Percentiles rank a stretch among this genome's conserved stretches.
phyloP scores from a whole-genome alignment of 805 yeast genomes.

The Hanseniaspora lachancei region DNA sequence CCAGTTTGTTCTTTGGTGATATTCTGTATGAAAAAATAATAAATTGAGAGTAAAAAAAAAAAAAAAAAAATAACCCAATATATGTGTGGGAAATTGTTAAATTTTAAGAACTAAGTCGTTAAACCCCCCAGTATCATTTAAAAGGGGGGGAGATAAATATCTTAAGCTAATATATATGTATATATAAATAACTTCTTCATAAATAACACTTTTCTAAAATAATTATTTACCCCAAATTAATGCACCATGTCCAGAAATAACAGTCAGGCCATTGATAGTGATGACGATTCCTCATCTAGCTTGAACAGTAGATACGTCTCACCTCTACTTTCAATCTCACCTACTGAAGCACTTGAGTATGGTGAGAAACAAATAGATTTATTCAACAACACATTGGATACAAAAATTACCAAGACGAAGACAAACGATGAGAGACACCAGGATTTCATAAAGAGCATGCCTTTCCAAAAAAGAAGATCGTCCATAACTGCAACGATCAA shows the following conservation, averaged over 20 bases:
- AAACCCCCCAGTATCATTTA: no score
- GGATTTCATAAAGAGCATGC: not conserved
- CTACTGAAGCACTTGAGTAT: not conserved
- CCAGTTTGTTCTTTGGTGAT: not conserved
- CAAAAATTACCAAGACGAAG: not conserved
- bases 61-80: no score
- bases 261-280: not conserved
- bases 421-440: constrained; percentile 3
- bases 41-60: not conserved
- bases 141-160: no score
- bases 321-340: not conserved
- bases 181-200: no score
- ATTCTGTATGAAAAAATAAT: no score
- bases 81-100: no score
- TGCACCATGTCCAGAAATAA: not conserved
- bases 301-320: not conserved
- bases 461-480: not conserved
- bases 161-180: no score
- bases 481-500: not conserved
- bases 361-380: not conserved
- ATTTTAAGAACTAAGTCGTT: no score
- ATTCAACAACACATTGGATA: not conserved
- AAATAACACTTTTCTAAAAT: no score
- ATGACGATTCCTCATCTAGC: not conserved
- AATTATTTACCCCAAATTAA: not conserved